phyloP scores from a whole-genome alignment of 805 yeast species.

The Lachancea sp. region DNA sequence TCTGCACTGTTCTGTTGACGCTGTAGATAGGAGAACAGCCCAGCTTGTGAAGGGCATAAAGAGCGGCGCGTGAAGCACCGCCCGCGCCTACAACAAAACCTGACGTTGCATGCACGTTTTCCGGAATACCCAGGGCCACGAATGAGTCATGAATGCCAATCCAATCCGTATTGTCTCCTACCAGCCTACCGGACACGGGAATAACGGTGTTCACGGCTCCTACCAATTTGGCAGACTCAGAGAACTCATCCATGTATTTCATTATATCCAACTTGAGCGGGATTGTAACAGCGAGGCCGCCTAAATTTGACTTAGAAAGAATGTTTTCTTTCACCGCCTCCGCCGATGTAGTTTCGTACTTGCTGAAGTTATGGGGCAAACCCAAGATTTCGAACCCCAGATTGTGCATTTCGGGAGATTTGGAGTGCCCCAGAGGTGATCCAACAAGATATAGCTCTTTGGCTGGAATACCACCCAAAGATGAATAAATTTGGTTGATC shows the following conservation, averaged over 20 bases:
- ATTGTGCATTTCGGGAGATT: constrained; percentile 83
- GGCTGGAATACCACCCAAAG: constrained; percentile 55
- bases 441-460: constrained; percentile 73
- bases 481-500: constrained; percentile 49
- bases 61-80: constrained; percentile 94
- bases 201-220: constrained; percentile 92
- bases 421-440: constrained; percentile 74
- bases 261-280: constrained; percentile 84
- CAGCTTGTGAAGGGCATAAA: constrained; percentile 71
- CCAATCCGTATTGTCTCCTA: constrained; percentile 96
- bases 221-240: constrained; percentile 71
- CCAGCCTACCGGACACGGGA: constrained; percentile 46
- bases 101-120: constrained; percentile 33
- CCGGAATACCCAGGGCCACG: constrained; percentile 53
- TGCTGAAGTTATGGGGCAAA: constrained; percentile 64
- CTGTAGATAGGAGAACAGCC: constrained; percentile 75
- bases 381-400: constrained; percentile 70
- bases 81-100: constrained; percentile 95
- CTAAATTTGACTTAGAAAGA: constrained; percentile 49
- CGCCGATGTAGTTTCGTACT: constrained; percentile 63
- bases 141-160: constrained; percentile 74
- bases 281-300: constrained; percentile 94
- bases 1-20: constrained; percentile 70
- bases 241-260: constrained; percentile 54
- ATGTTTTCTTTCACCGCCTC: constrained; percentile 47